Evolutionary conservation across 2,329 filamentous ascomycete genomes (phyloP).

Genomic region (Xylariaceae sp.): DNA sequence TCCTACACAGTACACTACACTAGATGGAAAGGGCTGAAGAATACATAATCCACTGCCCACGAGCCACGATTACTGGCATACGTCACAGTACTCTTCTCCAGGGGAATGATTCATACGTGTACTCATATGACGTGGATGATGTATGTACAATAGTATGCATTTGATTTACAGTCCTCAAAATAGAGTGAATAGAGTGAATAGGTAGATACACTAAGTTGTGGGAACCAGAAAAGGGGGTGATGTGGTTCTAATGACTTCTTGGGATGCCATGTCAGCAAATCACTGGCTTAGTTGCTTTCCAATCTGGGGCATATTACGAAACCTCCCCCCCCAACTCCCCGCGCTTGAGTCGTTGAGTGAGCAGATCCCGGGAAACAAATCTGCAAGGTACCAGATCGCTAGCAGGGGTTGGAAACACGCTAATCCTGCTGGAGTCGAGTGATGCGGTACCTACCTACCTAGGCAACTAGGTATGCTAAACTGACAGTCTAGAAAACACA

Average conservation of each 20-base stretch:
- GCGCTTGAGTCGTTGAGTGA: constrained; percentile 30
- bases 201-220: no score
- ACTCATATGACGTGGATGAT: no score
- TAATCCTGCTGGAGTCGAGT: constrained; percentile 22
- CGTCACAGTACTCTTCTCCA: no score
- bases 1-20: no score
- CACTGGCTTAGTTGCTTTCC: constrained; percentile 28
- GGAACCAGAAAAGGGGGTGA: constrained; percentile 20
- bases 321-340: constrained; percentile 23
- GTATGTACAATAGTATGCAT: no score
- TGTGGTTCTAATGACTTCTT: constrained; percentile 8
- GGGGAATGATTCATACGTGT: no score
- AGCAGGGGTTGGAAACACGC: constrained; percentile 40
- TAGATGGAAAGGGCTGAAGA: neutral
- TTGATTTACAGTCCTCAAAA: no score
- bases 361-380: no score
- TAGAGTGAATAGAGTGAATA: no score
- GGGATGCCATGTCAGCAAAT: constrained; percentile 27
- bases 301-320: constrained; percentile 32
- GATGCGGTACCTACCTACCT: neutral
- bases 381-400: constrained; percentile 39
- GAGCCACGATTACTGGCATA: no score
- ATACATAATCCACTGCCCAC: no score
- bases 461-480: no score
- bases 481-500: constrained; percentile 17